Evolutionary conservation across 345 rosid species (phyloP).

Genomic region (Noccaea bulbosa): DNA sequence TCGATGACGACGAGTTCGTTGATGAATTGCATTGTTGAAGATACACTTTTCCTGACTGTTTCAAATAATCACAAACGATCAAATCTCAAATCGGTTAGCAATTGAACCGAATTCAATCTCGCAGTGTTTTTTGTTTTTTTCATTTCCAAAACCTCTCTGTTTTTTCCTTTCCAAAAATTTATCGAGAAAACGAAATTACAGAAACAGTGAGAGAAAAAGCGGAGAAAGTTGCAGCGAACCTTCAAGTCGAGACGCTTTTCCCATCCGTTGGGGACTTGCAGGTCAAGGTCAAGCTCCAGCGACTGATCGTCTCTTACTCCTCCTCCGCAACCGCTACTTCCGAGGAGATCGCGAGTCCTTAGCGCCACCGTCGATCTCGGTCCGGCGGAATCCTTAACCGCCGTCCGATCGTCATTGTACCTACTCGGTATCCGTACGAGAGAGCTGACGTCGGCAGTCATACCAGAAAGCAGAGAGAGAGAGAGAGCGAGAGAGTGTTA

Average conservation of each 20-base stretch:
- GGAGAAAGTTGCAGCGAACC: constrained; percentile 44
- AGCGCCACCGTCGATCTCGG: constrained; percentile 48
- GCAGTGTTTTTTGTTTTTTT: background rate
- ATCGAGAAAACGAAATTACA: background rate
- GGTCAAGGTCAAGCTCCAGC: constrained; percentile 82
- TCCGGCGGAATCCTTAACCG: constrained; percentile 36
- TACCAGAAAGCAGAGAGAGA: constrained; percentile 24
- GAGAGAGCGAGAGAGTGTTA: constrained; percentile 15
- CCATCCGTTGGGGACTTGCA: constrained; percentile 84
- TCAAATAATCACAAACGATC: constrained; percentile 16
- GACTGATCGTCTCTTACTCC: constrained; percentile 46
- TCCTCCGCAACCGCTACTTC: constrained; percentile 33
- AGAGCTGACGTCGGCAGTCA: constrained; percentile 70
- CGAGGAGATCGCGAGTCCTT: constrained; percentile 74
- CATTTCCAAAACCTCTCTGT: background rate
- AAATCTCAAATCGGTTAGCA: background rate
- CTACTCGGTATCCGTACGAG: constrained; percentile 48
- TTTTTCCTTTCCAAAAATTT: background rate
- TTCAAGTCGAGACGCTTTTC: constrained; percentile 90
- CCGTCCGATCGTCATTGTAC: constrained; percentile 49
- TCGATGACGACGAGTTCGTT: constrained; percentile 38
- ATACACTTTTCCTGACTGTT: constrained; percentile 92
- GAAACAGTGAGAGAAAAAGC: background rate
- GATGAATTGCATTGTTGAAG: constrained; percentile 65
- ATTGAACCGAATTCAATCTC: background rate